Percentiles rank a stretch among this genome's conserved stretches.
Conservation (phyloP, 805 yeast genomes). For the Zygotorulaspora chibaensis region DNA sequence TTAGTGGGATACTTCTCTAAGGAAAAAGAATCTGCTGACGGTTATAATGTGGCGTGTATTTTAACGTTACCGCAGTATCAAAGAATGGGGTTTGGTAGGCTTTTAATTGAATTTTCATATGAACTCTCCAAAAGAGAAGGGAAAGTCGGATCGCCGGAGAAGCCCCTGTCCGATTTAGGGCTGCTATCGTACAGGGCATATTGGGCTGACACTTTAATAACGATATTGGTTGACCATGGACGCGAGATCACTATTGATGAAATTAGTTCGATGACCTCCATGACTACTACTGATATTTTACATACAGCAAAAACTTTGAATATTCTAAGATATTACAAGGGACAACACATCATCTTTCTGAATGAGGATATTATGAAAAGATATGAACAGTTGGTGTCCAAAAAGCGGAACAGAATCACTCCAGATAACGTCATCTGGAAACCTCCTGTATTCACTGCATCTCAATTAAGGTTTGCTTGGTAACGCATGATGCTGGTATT, state of each 20-base stretch:
- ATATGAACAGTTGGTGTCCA: constrained; percentile 65
- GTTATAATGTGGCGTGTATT: constrained; percentile 95
- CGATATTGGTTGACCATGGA: constrained; percentile 60
- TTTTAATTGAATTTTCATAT: constrained; percentile 89
- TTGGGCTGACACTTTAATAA: constrained; percentile 90
- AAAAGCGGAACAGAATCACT: constrained; percentile 71
- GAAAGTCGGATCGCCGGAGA: constrained; percentile 95
- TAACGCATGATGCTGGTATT: constrained; percentile 29
- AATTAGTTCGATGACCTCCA: constrained; percentile 76
- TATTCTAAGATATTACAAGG: constrained; percentile 87
- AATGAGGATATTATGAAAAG: constrained; percentile 77
- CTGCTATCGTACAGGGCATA: constrained; percentile 87
- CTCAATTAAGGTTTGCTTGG: constrained; percentile 95
- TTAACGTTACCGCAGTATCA: constrained; percentile 94
- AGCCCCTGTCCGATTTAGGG: constrained; percentile 94
- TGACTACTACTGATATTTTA: constrained; percentile 94
- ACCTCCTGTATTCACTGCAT: constrained; percentile 92
- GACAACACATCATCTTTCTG: constrained; percentile 85
- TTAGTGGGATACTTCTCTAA: constrained; percentile 95
- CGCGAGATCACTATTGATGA: constrained; percentile 83
- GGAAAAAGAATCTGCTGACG: constrained; percentile 94
- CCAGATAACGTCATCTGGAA: constrained; percentile 77
- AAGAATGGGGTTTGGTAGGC: constrained; percentile 88
- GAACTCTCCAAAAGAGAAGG: constrained; percentile 83
- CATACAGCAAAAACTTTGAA: constrained; percentile 90